Percentiles rank a stretch among this genome's conserved stretches.
Conservation (phyloP, 2,329 filamentous ascomycete genomes). For the Neonectria faginata region DNA sequence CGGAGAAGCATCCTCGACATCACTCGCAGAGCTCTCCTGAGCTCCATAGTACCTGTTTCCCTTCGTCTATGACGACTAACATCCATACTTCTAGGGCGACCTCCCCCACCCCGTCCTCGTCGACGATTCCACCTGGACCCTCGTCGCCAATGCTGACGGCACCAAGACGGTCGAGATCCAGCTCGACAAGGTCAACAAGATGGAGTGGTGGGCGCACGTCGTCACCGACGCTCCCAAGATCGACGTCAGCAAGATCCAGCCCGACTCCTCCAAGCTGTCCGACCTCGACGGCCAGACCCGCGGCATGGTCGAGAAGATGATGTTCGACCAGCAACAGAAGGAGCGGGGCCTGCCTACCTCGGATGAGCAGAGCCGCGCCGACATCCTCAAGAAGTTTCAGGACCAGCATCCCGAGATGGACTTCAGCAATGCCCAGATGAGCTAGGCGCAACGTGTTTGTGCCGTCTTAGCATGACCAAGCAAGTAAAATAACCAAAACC, state of each 20-base stretch:
- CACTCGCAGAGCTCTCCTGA: constrained; percentile 4
- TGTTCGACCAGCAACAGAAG: constrained; percentile 99
- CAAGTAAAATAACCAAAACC: constrained; percentile 10
- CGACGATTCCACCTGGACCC: constrained; percentile 96
- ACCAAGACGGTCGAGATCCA: constrained; percentile 79
- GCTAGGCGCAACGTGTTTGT: constrained; percentile 50
- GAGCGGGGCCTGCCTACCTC: constrained; percentile 88
- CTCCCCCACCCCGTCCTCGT: constrained; percentile 82
- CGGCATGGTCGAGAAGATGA: constrained; percentile 99
- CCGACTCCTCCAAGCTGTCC: constrained; percentile 89
- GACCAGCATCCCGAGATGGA: constrained; percentile 79
- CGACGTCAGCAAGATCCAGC: constrained; percentile 93
- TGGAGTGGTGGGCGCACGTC: constrained; percentile 98
- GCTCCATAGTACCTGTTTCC: neutral
- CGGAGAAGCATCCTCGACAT: constrained; percentile 36
- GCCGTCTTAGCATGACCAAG: constrained; percentile 21
- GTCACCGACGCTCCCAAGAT: constrained; percentile 88
- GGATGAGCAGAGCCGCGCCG: constrained; percentile 94
- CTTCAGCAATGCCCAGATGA: constrained; percentile 77
- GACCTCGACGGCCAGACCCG: constrained; percentile 96
- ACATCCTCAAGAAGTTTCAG: constrained; percentile 95
- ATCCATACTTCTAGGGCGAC: constrained; percentile 71
- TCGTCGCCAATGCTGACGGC: constrained; percentile 78
- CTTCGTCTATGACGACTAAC: constrained; percentile 14
- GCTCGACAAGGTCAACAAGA: constrained; percentile 95